Conservation (phyloP, 2,329 filamentous ascomycete species). For the Fusarium phyllophilum region DNA sequence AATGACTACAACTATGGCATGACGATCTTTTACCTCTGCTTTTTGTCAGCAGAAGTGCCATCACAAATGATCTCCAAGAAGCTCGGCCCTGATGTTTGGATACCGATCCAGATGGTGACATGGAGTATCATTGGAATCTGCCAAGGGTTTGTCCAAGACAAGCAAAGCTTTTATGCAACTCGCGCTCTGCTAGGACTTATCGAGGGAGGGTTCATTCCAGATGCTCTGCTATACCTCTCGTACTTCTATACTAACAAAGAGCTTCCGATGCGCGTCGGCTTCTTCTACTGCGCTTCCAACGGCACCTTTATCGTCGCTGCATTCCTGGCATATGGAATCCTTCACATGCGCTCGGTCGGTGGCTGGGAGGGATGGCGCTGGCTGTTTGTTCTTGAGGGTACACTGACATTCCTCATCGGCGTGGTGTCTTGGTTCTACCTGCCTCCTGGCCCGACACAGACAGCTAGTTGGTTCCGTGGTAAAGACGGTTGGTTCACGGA, state of each 20-base stretch:
- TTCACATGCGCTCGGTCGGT: constrained; percentile 62
- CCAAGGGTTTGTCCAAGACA: constrained; percentile 46
- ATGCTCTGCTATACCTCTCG: constrained; percentile 66
- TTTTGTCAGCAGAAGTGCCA: constrained; percentile 56
- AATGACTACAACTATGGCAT: constrained; percentile 51
- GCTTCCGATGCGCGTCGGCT: constrained; percentile 70
- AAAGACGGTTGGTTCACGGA: constrained; percentile 66
- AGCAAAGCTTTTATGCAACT: constrained; percentile 47
- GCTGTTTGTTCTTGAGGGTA: constrained; percentile 58
- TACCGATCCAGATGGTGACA: constrained; percentile 64
- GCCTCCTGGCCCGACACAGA: constrained; percentile 51
- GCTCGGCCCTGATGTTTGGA: constrained; percentile 68
- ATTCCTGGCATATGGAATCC: constrained; percentile 56
- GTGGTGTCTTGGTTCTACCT: constrained; percentile 37
- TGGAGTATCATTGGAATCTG: constrained; percentile 51
- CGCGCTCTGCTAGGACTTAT: constrained; percentile 55
- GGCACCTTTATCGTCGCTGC: constrained; percentile 3
- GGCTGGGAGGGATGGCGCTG: constrained; percentile 67
- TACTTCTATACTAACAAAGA: constrained; percentile 69
- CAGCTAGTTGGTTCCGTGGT: constrained; percentile 63
- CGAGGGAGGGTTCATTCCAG: constrained; percentile 27
- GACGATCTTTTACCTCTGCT: constrained; percentile 47
- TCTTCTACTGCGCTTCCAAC: constrained; percentile 67
- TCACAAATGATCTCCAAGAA: constrained; percentile 69
- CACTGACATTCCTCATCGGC: constrained; percentile 47